Base-by-base conservation (phyloP, 2,329 filamentous ascomycete species). In the Zymoseptoria ardabiliae region DNA sequence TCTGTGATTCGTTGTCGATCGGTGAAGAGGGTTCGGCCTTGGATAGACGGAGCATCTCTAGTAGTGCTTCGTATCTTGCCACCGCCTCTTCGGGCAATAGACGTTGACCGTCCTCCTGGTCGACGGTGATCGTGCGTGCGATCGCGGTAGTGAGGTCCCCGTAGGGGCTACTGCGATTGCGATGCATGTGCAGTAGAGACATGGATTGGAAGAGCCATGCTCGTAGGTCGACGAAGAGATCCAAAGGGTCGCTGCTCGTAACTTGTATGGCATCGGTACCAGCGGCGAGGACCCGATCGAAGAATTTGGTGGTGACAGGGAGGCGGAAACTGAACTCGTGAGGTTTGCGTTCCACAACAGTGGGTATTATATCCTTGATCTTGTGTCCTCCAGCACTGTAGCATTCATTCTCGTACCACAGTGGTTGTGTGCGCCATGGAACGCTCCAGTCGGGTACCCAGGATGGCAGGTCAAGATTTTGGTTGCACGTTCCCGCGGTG, bases 361-460 rank as follows among this genome's bases (percentile, higher is more conserved):
- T 50, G 4, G 63, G 61, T 13, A 49, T 11, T 13, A 63, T 54
- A 28, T 61, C 59, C 48, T 58, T 57, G 21, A 59, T 53, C 2
- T 65, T 58, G 22, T 13, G 41, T 19, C 61, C 63, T 21, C 63
- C 63, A 55, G 61, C 61, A 21, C 48, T 54, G 41, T 65, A 65
- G 54, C 57, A 63, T 23, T 53, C 53, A 10, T 56, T 57, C 13
- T 54, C 56, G 11, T 63, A 58, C 63, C 63, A 65, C 6, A 65
- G 50, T 3, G 63, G 61, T 13, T 58, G 59, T 1, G 59, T 59
- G 52, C 63, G 58, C 63, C 63, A 62, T 5, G 63, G 57, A 7
- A 63, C 35, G 2, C 58, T 60, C 63, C 61, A 65, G 21, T 65
- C 63, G 8, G 63, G 61, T 1, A 55, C 54, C 59, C 59, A 65